Evolutionary conservation across 2,329 filamentous ascomycete genomes (phyloP).

Genomic region (Dothiorella sarmentorum): DNA sequence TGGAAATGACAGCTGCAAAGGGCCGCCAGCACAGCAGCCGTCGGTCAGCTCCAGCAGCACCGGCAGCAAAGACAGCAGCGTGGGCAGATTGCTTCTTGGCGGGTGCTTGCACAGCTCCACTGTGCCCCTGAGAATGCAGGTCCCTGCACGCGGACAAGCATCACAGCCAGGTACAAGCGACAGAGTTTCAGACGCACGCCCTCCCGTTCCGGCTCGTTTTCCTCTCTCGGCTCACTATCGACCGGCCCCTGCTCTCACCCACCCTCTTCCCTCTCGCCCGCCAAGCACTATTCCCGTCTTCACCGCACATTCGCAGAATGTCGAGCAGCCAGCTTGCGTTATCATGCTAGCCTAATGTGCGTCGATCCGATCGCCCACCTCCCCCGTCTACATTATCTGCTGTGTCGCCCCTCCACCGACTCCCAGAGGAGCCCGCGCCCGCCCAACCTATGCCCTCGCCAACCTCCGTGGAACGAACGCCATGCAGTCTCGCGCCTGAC

Average conservation of each 20-base stretch:
- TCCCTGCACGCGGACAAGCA: neutral
- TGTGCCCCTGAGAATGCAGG: slow-evolving; percentile 10
- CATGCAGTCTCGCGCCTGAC: slow-evolving; percentile 18
- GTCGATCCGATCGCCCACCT: slow-evolving; percentile 15
- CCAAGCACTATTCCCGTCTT: slow-evolving; percentile 12
- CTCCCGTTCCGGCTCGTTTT: slow-evolving; percentile 8
- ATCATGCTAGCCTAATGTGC: slow-evolving; percentile 18
- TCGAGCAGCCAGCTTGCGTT: slow-evolving; percentile 11
- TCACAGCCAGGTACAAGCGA: slow-evolving; percentile 2
- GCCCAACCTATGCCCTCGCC: slow-evolving; percentile 13
- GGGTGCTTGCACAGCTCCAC: neutral
- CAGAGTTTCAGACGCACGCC: slow-evolving; percentile 7
- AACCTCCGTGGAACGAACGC: slow-evolving; percentile 11
- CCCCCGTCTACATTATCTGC: neutral
- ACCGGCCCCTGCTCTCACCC: neutral
- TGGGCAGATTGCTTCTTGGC: too few species aligned
- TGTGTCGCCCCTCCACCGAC: neutral
- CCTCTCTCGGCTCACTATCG: neutral
- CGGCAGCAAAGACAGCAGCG: too few species aligned
- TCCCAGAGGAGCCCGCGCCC: neutral
- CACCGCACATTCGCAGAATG: slow-evolving; percentile 12
- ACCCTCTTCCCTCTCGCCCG: neutral
- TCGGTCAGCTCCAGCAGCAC: too few species aligned
- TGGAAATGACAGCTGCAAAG: neutral
- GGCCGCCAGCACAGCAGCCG: neutral